Conservation (phyloP, 2,329 filamentous ascomycete genomes). For the Ascosphaera apis region DNA sequence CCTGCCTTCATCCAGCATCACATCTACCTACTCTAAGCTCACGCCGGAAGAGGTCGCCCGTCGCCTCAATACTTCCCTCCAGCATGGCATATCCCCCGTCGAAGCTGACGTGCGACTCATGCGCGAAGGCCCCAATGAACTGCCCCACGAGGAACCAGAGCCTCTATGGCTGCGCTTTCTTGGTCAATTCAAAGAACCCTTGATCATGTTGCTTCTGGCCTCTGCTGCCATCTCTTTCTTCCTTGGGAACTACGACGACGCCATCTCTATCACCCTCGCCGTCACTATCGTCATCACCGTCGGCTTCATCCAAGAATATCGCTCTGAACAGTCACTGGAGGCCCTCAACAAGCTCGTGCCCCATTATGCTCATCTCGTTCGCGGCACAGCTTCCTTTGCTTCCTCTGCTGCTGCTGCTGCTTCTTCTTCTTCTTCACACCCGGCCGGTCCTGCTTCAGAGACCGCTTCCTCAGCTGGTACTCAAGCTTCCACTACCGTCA, state of each 20-base stretch:
- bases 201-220: conserved; percentile 75
- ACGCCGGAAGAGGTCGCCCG: conserved; percentile 57
- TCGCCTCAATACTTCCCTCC: conserved; percentile 60
- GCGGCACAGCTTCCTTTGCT: conserved; percentile 22
- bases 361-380: conserved; percentile 86
- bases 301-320: conserved; percentile 90
- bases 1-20: conserved; percentile 12
- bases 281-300: conserved; percentile 94
- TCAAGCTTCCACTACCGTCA: conserved; percentile 63
- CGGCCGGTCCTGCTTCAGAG: conserved; percentile 11
- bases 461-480: conserved; percentile 30
- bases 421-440: conserved; percentile 24
- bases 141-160: conserved; percentile 81
- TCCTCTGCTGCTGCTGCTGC: conserved; percentile 8
- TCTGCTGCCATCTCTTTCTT: conserved; percentile 75
- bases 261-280: conserved; percentile 80
- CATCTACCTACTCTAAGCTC: conserved; percentile 36
- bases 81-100: conserved; percentile 53
- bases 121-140: conserved; percentile 74
- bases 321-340: conserved; percentile 92
- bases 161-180: conserved; percentile 86
- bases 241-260: conserved; percentile 85
- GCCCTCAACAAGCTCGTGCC: conserved; percentile 83
- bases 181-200: conserved; percentile 88
- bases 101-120: conserved; percentile 62